phyloP scores from a whole-genome alignment of 768 basidiomycete species.

The Tubosaeta sp. region DNA sequence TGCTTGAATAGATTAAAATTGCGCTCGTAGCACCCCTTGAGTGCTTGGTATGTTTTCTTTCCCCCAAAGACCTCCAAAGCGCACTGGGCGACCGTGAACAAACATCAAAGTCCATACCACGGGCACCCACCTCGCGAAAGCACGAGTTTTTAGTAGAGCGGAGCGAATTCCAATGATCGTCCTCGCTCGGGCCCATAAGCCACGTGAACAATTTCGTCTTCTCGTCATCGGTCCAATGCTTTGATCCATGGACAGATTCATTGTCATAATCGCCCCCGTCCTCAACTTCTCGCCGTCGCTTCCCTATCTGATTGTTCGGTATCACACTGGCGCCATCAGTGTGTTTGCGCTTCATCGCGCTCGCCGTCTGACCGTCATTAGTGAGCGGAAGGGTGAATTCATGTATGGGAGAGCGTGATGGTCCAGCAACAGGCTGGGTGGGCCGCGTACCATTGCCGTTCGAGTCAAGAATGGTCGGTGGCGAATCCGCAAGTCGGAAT shows the following conservation, averaged over 20 bases:
- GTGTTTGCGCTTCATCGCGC: conserved; percentile 43
- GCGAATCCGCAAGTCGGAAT: conserved; percentile 30
- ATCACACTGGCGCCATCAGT: conserved; percentile 29
- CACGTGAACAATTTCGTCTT: conserved; percentile 74
- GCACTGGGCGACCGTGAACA: conserved; percentile 43
- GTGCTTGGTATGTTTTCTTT: conserved; percentile 78
- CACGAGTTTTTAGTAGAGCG: conserved; percentile 80
- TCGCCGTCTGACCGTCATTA: conserved; percentile 21
- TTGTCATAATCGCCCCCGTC: conserved; percentile 27
- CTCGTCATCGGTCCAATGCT: conserved; percentile 84
- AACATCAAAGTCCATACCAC: not conserved
- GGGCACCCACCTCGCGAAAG: conserved; percentile 58
- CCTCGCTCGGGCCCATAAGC: conserved; percentile 68
- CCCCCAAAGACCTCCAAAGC: conserved; percentile 65
- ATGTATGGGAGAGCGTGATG: conserved; percentile 32
- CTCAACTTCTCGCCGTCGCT: conserved; percentile 30
- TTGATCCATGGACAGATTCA: conserved; percentile 56
- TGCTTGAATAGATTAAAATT: conserved; percentile 84
- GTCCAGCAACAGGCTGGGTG: conserved; percentile 25
- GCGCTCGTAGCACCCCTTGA: conserved; percentile 83
- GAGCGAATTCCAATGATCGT: conserved; percentile 76
- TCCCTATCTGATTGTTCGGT: conserved; percentile 23
- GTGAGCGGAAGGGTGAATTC: conserved; percentile 30
- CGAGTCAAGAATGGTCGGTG: conserved; percentile 29
- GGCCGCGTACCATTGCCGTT: conserved; percentile 22